Percentiles rank a stretch among this genome's conserved stretches.
Evolutionary conservation across 1,139 yeast species (phyloP).

Genomic region (Schwanniomyces etchellsii): DNA sequence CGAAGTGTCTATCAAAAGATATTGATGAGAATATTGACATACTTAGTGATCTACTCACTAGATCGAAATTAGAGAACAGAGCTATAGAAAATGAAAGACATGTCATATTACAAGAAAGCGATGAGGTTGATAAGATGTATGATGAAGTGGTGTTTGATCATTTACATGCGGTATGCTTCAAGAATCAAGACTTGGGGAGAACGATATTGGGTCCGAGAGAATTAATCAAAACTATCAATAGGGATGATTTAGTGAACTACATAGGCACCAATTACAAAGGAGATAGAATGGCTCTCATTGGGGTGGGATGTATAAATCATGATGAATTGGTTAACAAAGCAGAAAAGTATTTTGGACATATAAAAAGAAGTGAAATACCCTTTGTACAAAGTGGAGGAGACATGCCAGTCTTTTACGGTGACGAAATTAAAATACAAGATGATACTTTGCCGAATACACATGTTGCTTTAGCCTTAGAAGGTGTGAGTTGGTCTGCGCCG

Average conservation of each 20-base stretch:
- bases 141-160: slow-evolving; percentile 98
- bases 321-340: slow-evolving; percentile 76
- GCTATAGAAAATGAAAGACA: slow-evolving; percentile 96
- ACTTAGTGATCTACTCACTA: slow-evolving; percentile 81
- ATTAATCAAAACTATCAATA: slow-evolving; percentile 73
- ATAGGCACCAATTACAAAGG: slow-evolving; percentile 87
- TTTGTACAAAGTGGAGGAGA: slow-evolving; percentile 74
- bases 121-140: slow-evolving; percentile 96
- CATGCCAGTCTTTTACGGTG: slow-evolving; percentile 77
- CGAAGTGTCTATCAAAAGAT: slow-evolving; percentile 77
- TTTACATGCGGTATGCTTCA: slow-evolving; percentile 87
- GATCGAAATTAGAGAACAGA: slow-evolving; percentile 70
- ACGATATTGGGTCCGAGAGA: slow-evolving; percentile 96
- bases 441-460: slow-evolving; percentile 83
- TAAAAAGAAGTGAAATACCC: slow-evolving; percentile 59
- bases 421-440: slow-evolving; percentile 81
- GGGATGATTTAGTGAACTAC: slow-evolving; percentile 71
- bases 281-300: slow-evolving; percentile 95
- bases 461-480: slow-evolving; percentile 93
- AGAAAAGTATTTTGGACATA: slow-evolving; percentile 67
- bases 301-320: slow-evolving; percentile 92
- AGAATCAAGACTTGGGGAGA: slow-evolving; percentile 89
- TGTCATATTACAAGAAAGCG: slow-evolving; percentile 92
- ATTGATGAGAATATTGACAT: slow-evolving; percentile 85
- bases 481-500: slow-evolving; percentile 95